Evolutionary conservation across 495 filamentous ascomycete species (phyloP), one percentile per base, ranked within the genome.

Genomic region (Penicillium macrosclerotiorum): DNA sequence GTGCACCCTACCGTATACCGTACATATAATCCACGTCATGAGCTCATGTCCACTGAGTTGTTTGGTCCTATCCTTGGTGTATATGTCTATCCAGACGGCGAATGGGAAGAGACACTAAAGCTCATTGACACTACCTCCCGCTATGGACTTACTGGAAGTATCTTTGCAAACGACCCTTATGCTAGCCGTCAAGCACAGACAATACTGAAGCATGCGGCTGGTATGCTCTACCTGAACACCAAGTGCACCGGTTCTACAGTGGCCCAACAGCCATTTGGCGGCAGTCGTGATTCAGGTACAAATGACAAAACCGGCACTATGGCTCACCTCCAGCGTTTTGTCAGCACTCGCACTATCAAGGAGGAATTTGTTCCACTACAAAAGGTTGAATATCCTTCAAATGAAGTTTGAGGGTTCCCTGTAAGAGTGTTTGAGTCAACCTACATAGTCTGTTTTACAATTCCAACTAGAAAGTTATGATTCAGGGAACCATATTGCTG

Each of bases 251-350:
- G 85, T n/a, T 83, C 87, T 2, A 83, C 88, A 18, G 84, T 90
- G 4, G 87, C 83, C 3, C 87, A 90, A 70, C 87, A 90, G 64
- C 80, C 86, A n/a, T 91, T 91, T 61, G 87, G 87, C 30, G 87
- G 87, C 17, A 78, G 81, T 42, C 73, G 87, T 31, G 83, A 83
- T 8, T 86, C 82, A 37, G 87, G 87, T 5, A 90, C 87, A 2
- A 88, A 88, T 54, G 87, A 91, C 59, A 91, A 90, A 73, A 85
- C 85, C 5, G 87, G 85, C 8, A 86, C 81, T 47, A 72, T 75
- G 59, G 79, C 73, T 33, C 68, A 89, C 33, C 49, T 91, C 44
- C 72, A 73, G 40, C 69, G 87, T 32, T 90, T 89, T 55, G 82
- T 86, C n/a, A 86, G 84, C 60, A 65, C 75, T 53, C 71, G 86